phyloP scores from a whole-genome alignment of 2,329 filamentous ascomycete species.

The Fusarium sp. region DNA sequence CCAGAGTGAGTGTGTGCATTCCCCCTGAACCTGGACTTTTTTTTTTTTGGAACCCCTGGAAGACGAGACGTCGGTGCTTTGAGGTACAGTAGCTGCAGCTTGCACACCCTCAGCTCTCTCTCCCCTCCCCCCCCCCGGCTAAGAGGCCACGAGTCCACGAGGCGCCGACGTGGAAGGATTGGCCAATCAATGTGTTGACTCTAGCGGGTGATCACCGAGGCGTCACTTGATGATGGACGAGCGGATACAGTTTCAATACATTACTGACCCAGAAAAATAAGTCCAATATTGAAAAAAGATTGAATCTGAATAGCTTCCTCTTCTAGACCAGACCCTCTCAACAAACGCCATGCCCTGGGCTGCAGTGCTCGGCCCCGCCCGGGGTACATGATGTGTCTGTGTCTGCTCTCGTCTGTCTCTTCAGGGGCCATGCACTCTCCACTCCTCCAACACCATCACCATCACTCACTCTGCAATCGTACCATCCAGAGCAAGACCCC shows the following conservation, averaged over 20 bases:
- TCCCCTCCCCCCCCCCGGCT: background rate
- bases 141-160: constrained; percentile 6
- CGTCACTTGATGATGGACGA: constrained; percentile 1
- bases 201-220: background rate
- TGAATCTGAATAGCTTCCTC: background rate
- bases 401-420: background rate
- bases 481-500: background rate
- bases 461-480: background rate
- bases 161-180: background rate
- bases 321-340: background rate
- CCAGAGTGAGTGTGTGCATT: too few relatives aligned
- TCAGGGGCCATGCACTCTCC: background rate
- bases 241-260: background rate
- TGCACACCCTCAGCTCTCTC: background rate
- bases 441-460: background rate
- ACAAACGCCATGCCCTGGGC: background rate
- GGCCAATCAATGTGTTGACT: background rate
- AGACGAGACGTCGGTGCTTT: background rate
- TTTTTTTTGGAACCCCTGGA: background rate
- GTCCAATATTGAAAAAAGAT: background rate
- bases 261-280: background rate
- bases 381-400: background rate
- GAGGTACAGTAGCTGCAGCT: background rate
- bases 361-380: background rate
- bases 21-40: background rate